Conservation (phyloP, 75 land plant species). For the Cryptomeria japonica region DNA sequence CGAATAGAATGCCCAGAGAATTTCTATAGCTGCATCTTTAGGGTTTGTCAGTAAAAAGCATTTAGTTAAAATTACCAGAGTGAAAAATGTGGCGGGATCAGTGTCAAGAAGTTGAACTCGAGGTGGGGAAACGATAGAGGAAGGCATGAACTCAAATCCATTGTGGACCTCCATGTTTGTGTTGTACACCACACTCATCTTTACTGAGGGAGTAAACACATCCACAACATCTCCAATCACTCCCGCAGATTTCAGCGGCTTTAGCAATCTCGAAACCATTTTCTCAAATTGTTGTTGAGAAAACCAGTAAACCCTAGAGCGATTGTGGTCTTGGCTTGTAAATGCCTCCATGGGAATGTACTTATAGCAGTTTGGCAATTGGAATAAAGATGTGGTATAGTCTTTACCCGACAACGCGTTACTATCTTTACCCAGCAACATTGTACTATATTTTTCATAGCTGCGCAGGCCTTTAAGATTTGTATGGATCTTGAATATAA, state of each 20-base stretch:
- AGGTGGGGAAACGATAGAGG: slow-evolving; percentile 37
- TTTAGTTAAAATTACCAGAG: slow-evolving; percentile 28
- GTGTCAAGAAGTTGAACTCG: slow-evolving; percentile 46
- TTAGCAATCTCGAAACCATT: slow-evolving; percentile 35
- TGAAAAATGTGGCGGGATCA: slow-evolving; percentile 44
- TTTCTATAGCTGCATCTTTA: too few species aligned
- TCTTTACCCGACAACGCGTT: too few species aligned
- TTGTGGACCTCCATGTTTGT: slow-evolving; percentile 49
- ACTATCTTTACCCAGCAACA: too few species aligned
- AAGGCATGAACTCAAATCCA: slow-evolving; percentile 66
- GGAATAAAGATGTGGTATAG: too few species aligned
- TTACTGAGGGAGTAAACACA: slow-evolving; percentile 39
- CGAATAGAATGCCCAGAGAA: neutral
- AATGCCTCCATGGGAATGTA: too few species aligned
- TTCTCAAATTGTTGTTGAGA: neutral
- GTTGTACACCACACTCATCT: slow-evolving; percentile 42
- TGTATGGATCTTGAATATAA: too few species aligned
- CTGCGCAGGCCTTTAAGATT: too few species aligned
- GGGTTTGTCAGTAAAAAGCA: too few species aligned
- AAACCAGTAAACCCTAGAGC: neutral
- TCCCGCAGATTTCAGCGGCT: slow-evolving; percentile 51
- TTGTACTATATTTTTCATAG: too few species aligned
- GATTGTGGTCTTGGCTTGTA: too few species aligned
- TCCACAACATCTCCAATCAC: slow-evolving; percentile 77
- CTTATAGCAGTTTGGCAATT: too few species aligned